Conservation (phyloP, 345 rosid genomes). For the Clausena lansium region DNA sequence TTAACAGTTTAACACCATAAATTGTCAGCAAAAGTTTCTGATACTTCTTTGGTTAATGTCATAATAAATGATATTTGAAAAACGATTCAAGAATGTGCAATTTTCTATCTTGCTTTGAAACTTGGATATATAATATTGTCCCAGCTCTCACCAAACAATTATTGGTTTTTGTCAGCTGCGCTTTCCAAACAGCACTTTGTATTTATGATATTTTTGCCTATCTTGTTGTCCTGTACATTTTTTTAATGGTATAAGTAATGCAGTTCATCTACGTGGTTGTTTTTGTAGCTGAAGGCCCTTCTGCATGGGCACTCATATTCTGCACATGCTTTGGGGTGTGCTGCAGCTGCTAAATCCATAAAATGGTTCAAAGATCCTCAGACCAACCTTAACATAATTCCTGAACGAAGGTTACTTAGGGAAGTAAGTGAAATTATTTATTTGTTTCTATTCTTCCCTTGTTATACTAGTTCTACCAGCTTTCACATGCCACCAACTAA, state of each 20-base stretch:
- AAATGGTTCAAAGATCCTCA: slow-evolving; percentile 84
- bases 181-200: background rate
- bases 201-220: background rate
- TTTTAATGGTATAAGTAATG: background rate
- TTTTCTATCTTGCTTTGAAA: background rate
- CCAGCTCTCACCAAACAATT: background rate
- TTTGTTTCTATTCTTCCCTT: background rate
- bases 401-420: slow-evolving; percentile 50
- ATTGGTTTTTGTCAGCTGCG: background rate
- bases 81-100: background rate
- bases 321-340: slow-evolving; percentile 94
- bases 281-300: slow-evolving; percentile 78
- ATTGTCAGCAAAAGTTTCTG: background rate
- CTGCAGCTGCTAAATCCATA: slow-evolving; percentile 81
- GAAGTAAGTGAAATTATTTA: slow-evolving; percentile 50
- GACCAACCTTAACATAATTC: slow-evolving; percentile 57
- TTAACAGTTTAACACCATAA: background rate
- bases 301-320: slow-evolving; percentile 94
- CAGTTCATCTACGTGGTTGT: slow-evolving; percentile 19
- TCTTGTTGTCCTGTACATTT: background rate
- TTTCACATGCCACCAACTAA: background rate
- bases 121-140: background rate
- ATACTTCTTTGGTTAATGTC: background rate
- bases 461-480: background rate
- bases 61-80: background rate